Evolutionary conservation across 208 protist species (phyloP).

Genomic region (Leishmania mexicana): DNA sequence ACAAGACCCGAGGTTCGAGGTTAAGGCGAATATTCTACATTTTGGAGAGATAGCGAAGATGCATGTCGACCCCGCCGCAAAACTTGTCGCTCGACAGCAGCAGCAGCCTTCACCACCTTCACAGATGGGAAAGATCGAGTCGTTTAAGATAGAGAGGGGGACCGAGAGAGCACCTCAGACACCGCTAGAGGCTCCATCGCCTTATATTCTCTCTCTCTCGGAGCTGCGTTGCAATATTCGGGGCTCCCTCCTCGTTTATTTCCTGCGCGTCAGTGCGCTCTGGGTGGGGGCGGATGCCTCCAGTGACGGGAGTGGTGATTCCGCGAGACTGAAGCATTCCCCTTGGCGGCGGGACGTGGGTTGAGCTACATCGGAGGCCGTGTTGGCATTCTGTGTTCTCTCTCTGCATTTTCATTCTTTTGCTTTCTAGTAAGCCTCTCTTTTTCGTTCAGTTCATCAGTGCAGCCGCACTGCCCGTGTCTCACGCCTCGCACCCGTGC

Average conservation of each 20-base stretch:
- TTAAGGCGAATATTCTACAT: not conserved
- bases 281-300: not conserved
- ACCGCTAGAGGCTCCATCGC: not conserved
- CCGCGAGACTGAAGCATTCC: not conserved
- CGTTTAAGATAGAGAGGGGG: not conserved
- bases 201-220: not conserved
- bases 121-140: not conserved
- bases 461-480: not conserved
- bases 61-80: not conserved
- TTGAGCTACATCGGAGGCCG: not conserved
- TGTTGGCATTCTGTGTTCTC: not conserved
- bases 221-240: not conserved
- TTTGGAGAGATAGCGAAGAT: not conserved
- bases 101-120: not conserved
- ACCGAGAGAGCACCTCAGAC: not conserved
- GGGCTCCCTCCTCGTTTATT: not conserved
- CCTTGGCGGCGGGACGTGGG: not conserved
- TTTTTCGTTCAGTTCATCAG: not conserved
- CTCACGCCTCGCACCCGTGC: not conserved
- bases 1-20: not conserved
- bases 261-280: not conserved
- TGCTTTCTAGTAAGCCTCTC: not conserved
- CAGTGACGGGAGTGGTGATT: not conserved
- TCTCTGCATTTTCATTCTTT: not conserved
- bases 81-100: not conserved